Percentiles rank a stretch among this genome's conserved stretches.
phyloP scores from a whole-genome alignment of 306 rosid genomes.

The Casuarina equisetifolia region DNA sequence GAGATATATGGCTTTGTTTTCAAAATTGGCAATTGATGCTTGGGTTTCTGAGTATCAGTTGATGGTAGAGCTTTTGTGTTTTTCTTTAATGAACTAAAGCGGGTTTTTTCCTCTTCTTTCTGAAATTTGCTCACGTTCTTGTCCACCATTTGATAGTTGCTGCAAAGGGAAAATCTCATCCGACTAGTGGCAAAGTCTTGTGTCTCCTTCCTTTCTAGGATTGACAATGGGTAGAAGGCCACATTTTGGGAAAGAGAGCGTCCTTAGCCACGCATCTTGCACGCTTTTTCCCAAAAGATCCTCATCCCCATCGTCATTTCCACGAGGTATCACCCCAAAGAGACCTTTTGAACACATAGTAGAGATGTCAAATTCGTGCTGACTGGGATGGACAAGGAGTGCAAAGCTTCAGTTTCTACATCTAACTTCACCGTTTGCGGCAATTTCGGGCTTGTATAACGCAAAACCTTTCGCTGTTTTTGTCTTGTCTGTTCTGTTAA shows the following conservation, averaged over 20 bases:
- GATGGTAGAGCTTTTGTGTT: slow-evolving; percentile 29
- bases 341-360: slow-evolving; percentile 26
- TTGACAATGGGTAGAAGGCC: slow-evolving; percentile 39
- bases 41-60: slow-evolving; percentile 8
- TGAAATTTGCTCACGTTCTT: slow-evolving; percentile 40
- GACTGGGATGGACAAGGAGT: slow-evolving; percentile 20
- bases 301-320: slow-evolving; percentile 23
- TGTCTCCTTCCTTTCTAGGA: slow-evolving; percentile 15
- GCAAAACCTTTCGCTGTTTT: slow-evolving; percentile 34
- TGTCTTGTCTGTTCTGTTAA: slow-evolving; percentile 25
- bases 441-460: slow-evolving; percentile 38
- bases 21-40: slow-evolving; percentile 22
- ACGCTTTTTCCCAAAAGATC: slow-evolving; percentile 21
- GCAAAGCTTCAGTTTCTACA: slow-evolving; percentile 20
- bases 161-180: slow-evolving; percentile 31
- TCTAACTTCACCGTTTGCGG: slow-evolving; percentile 41
- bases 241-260: slow-evolving; percentile 34
- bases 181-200: slow-evolving; percentile 1
- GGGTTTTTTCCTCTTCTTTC: slow-evolving; percentile 32
- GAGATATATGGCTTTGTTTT: slow-evolving; percentile 27
- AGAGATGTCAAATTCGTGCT: slow-evolving; percentile 31
- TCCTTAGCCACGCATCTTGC: slow-evolving; percentile 33
- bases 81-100: slow-evolving; percentile 29
- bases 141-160: slow-evolving; percentile 27
- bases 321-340: slow-evolving; percentile 29